phyloP scores from a whole-genome alignment of 345 rosid genomes.

The Reutealis trisperma region DNA sequence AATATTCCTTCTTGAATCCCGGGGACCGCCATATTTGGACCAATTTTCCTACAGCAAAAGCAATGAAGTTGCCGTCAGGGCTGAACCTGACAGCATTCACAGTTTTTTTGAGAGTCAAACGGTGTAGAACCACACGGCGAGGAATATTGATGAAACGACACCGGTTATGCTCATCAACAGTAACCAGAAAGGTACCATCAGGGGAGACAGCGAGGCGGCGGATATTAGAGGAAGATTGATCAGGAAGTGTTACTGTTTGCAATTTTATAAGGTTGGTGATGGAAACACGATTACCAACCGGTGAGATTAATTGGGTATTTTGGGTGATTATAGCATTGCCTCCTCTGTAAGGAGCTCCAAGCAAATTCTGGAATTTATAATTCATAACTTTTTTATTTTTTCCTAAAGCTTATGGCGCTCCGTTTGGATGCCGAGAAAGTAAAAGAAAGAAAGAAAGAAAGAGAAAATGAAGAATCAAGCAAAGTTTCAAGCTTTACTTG shows the following conservation, averaged over 20 bases:
- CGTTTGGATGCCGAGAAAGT: slow-evolving; percentile 20
- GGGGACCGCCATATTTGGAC: slow-evolving; percentile 91
- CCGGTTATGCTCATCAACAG: slow-evolving; percentile 76
- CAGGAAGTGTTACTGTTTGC: slow-evolving; percentile 63
- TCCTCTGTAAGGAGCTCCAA: slow-evolving; percentile 91
- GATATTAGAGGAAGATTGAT: slow-evolving; percentile 68
- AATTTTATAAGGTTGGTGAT: slow-evolving; percentile 83
- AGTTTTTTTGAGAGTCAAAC: slow-evolving; percentile 60
- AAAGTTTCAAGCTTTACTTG: neutral
- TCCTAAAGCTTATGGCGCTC: neutral
- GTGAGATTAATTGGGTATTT: slow-evolving; percentile 69
- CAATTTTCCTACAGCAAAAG: slow-evolving; percentile 79
- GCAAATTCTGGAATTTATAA: slow-evolving; percentile 79
- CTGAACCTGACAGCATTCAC: slow-evolving; percentile 68
- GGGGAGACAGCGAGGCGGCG: slow-evolving; percentile 75
- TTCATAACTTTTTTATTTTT: slow-evolving; percentile 45
- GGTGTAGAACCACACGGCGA: slow-evolving; percentile 70
- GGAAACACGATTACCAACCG: slow-evolving; percentile 90
- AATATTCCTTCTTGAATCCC: slow-evolving; percentile 67
- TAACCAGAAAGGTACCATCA: slow-evolving; percentile 71
- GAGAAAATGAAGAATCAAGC: neutral
- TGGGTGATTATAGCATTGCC: slow-evolving; percentile 68
- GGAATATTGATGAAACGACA: slow-evolving; percentile 80
- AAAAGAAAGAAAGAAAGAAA: neutral
- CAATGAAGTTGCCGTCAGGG: slow-evolving; percentile 74